Evolutionary conservation across 306 rosid species (phyloP).

Genomic region (Rubus parviflorus): DNA sequence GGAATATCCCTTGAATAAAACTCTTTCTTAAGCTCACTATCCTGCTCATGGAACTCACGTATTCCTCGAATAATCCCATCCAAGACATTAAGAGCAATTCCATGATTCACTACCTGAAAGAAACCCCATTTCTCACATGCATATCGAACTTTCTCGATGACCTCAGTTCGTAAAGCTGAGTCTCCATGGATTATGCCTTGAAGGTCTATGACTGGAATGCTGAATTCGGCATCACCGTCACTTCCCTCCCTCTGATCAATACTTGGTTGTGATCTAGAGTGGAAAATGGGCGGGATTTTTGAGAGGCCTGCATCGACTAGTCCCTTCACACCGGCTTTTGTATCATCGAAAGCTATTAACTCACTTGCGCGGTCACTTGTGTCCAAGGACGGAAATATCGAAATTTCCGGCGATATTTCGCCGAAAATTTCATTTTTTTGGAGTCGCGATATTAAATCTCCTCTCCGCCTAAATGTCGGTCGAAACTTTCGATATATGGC

Average conservation of each 20-base stretch:
- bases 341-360: slow-evolving; percentile 47
- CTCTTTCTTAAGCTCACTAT: slow-evolving; percentile 33
- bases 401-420: no score
- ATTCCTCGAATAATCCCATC: slow-evolving; percentile 36
- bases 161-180: slow-evolving; percentile 10
- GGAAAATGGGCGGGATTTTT: slow-evolving; percentile 36
- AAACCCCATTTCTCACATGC: slow-evolving; percentile 50
- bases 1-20: slow-evolving; percentile 24
- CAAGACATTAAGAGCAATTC: slow-evolving; percentile 27
- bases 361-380: not conserved
- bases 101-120: slow-evolving; percentile 51
- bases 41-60: slow-evolving; percentile 40
- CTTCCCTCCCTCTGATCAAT: not conserved
- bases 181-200: not conserved
- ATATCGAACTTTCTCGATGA: slow-evolving; percentile 25
- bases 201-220: slow-evolving; percentile 52
- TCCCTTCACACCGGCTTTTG: slow-evolving; percentile 53
- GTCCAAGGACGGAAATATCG: no score
- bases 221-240: not conserved
- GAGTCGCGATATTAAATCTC: no score
- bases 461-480: no score
- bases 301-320: slow-evolving; percentile 50
- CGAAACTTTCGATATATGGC: no score
- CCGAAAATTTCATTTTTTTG: no score
- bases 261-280: not conserved